Base-by-base conservation (phyloP, 2,329 filamentous ascomycete species). In the Knufia fluminis region DNA sequence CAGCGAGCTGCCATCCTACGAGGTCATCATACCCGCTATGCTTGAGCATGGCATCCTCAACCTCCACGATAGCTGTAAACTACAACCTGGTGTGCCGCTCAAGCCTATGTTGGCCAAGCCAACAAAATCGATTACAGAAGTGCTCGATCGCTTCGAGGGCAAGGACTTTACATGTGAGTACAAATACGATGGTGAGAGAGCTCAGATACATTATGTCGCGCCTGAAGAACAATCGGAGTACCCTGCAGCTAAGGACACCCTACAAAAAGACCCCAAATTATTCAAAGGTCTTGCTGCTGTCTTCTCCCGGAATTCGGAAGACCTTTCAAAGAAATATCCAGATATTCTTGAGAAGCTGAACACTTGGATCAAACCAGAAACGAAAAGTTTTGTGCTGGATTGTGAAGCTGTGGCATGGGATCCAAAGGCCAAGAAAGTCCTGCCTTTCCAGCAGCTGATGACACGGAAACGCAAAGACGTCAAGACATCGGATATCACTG, bases 21-120 rank as follows among this genome's bases (percentile, higher is more conserved):
- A 97, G 68, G 82, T 91, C 26, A 94, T 98, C 53, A 83, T 98
- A 49, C 92, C 92, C 1, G 84, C 86, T 2, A 86, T 97, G 74
- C 72, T 96, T 22, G 74, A 92, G 59, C 79, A 92, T 60, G 92
- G 92, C 16, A 86, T 98, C 54, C 79, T 84, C 70, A 82, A 89
- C 32, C 71, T 98, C 10, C 78, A 80, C 46, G 84, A 94, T 8
- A 80, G 84, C 50, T 96, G 92, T 76, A 94, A 94, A 66, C 77
- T 98, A 39, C 86, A 88, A 57, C 91, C 92, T 0, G 92, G 92
- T 55, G 86, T 98, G 14, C 92, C 92, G 0, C 74, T 98, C 51
- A 98, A 98, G 68, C 92, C 92, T 60, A 98, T 98, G 92, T 76
- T 98, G 71, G 92, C 92, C 17, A 97, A 97, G 62, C 92, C 92